A percentile compares a stretch with the other conserved stretches of the same genome.
These are phyloP conservation scores for Articulospora tetracladia DNA, from an alignment of 495 filamentous ascomycete genomes.

Conservation along the genomic window DNA sequence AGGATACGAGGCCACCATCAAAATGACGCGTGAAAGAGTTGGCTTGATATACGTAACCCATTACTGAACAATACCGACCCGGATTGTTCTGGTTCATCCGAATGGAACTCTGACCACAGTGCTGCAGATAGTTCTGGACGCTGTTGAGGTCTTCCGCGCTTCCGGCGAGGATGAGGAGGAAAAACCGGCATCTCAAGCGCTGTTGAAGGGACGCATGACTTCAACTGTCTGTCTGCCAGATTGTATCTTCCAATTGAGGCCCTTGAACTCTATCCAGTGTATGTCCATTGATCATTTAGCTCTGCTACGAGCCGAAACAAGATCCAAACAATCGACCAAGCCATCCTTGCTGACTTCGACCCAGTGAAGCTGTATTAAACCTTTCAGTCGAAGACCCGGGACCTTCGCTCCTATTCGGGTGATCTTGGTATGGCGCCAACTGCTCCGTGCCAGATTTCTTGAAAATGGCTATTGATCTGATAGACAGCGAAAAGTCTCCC, in stretches of 20 bases:
- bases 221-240: too few relatives aligned
- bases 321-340: conserved; percentile 10
- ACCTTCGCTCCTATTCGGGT: neutral
- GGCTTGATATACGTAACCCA: neutral
- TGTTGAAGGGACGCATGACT: neutral
- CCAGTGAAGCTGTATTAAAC: neutral
- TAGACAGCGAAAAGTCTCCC: conserved; percentile 58
- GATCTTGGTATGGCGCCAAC: conserved; percentile 10
- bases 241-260: too few relatives aligned
- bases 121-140: neutral
- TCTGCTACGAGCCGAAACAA: neutral
- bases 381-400: neutral
- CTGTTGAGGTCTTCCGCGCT: neutral
- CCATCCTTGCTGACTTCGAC: conserved; percentile 3
- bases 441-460: neutral
- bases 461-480: conserved; percentile 48
- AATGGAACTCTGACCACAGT: neutral
- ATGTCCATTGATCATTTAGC: too few relatives aligned
- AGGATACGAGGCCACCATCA: neutral
- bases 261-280: too few relatives aligned
- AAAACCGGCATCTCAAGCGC: neutral
- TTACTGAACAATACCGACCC: neutral
- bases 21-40: neutral
- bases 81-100: neutral
- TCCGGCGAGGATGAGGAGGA: neutral